A percentile compares a stretch with the other conserved stretches of the same genome.
Evolutionary conservation across 1,284 basidiomycete genomes (phyloP).

Genomic region (Grifola frondosa): DNA sequence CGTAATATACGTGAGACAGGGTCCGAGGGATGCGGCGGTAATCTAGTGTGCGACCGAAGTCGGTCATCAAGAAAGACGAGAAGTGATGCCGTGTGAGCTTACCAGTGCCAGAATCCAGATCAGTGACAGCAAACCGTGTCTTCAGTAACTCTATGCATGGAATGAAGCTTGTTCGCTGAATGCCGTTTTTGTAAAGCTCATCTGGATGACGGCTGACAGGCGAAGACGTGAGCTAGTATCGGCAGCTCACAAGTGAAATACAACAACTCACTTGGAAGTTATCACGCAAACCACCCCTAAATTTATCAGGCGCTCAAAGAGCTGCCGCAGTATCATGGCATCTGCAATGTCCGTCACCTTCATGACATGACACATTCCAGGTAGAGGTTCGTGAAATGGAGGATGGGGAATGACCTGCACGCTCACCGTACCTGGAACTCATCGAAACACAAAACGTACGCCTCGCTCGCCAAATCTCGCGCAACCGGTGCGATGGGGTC

Average conservation of each 20-base stretch:
- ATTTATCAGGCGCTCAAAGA: conserved; percentile 83
- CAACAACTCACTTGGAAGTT: conserved; percentile 84
- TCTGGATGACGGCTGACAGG: conserved; percentile 90
- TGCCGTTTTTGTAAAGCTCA: conserved; percentile 98
- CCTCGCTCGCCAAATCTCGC: conserved; percentile 83
- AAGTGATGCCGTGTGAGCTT: conserved; percentile 20
- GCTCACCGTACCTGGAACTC: conserved; percentile 84
- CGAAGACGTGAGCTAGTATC: conserved; percentile 7
- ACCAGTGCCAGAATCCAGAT: conserved; percentile 95
- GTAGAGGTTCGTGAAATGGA: not conserved
- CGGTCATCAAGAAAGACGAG: not conserved
- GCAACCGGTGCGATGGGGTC: conserved; percentile 91
- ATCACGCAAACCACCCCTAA: conserved; percentile 93
- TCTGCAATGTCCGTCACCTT: conserved; percentile 98
- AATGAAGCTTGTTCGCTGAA: conserved; percentile 94
- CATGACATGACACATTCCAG: conserved; percentile 3
- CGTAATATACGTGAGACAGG: conserved; percentile 89
- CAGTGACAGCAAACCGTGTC: conserved; percentile 81
- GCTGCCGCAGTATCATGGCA: conserved; percentile 93
- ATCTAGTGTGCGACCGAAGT: conserved; percentile 54
- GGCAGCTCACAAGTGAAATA: not conserved
- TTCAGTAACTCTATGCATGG: conserved; percentile 96
- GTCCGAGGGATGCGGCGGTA: conserved; percentile 90
- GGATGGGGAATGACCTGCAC: conserved; percentile 1
- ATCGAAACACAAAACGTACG: conserved; percentile 91